Evolutionary conservation across 2,329 filamentous ascomycete species (phyloP), one percentile per base, ranked within the genome.

Genomic region (Cladosporium sp.): DNA sequence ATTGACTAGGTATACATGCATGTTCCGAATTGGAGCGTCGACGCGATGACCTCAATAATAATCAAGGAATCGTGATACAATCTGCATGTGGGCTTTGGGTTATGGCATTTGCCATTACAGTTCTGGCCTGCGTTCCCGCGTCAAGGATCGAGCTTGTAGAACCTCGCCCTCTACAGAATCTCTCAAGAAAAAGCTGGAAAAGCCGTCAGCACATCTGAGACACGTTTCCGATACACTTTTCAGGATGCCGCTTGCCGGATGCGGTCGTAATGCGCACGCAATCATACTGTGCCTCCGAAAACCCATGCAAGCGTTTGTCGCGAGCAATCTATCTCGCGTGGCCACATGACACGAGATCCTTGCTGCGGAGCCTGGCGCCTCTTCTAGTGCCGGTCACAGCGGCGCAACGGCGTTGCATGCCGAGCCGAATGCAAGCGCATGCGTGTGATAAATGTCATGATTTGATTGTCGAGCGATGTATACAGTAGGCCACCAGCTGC

Each of bases 261-360:
- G 30, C n/a, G 30, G 47, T 37, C 52, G 52, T 38, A 45, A 47
- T 25, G 39, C 12, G 40, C 39, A 37, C 40, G 30, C 30, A 47
- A 34, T 45, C 17, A 36, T 20, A 8, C 30, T 34, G 17, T 28
- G 20, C 11, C n/a, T 30, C 8, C 30, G 8, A 11, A 34, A 34
- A 30, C 25, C 14, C n/a, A 55, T 55, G 52, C 40, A 45, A 30
- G 39, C 52, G 52, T 40, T 19, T 54, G 51, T 34, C 52, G 40
- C 20, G 28, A n/a, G 39, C 52, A 55, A 55, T 55, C 52, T 55
- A 55, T 47, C 43, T 38, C 52, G 40, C 52, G 52, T 55, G 52
- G 39, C 39, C 39, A 40, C 52, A 55, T 55, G 52, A 55, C 52
- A 55, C 52, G 20, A 38, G 17, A 34, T 22, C 38, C 51, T 45